phyloP scores from a whole-genome alignment of 768 basidiomycete species.

The Tylopilus plumbeoviolaceoides region DNA sequence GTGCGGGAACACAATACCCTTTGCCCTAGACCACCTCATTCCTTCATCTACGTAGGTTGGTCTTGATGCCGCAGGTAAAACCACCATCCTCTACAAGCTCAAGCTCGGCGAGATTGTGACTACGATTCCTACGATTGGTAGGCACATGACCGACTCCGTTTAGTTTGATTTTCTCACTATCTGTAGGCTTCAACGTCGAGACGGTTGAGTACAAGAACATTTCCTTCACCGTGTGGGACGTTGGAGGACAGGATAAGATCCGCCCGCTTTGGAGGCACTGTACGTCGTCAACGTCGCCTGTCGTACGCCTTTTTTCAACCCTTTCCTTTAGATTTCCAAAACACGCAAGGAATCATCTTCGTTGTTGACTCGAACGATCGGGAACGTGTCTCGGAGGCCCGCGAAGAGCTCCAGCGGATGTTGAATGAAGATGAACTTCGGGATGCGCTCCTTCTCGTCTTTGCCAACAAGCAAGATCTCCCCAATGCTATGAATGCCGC shows the following conservation, averaged over 20 bases:
- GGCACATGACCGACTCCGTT: constrained; percentile 30
- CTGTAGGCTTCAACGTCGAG: constrained; percentile 98
- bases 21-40: constrained; percentile 13
- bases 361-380: constrained; percentile 99
- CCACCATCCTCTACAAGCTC: constrained; percentile 97
- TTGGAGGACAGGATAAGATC: constrained; percentile 99
- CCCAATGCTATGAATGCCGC: constrained; percentile 99
- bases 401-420: constrained; percentile 99
- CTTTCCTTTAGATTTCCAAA: constrained; percentile 86
- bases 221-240: constrained; percentile 99
- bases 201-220: constrained; percentile 99
- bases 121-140: constrained; percentile 99
- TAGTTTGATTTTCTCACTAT: constrained; percentile 12
- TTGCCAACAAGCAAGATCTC: constrained; percentile 99
- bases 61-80: constrained; percentile 99
- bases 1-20: constrained; percentile 38
- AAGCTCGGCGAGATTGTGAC: constrained; percentile 99
- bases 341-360: constrained; percentile 99
- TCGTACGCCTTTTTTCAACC: constrained; percentile 8
- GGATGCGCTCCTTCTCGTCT: constrained; percentile 96
- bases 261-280: constrained; percentile 99
- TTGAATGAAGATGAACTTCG: constrained; percentile 99
- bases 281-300: constrained; percentile 42
- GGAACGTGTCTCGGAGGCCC: constrained; percentile 98
- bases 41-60: constrained; percentile 62